A percentile compares a stretch with the other conserved stretches of the same genome.
These are phyloP conservation scores for Alternaria conjuncta DNA, from an alignment of 2,329 filamentous ascomycete species.

Conservation along the genomic window DNA sequence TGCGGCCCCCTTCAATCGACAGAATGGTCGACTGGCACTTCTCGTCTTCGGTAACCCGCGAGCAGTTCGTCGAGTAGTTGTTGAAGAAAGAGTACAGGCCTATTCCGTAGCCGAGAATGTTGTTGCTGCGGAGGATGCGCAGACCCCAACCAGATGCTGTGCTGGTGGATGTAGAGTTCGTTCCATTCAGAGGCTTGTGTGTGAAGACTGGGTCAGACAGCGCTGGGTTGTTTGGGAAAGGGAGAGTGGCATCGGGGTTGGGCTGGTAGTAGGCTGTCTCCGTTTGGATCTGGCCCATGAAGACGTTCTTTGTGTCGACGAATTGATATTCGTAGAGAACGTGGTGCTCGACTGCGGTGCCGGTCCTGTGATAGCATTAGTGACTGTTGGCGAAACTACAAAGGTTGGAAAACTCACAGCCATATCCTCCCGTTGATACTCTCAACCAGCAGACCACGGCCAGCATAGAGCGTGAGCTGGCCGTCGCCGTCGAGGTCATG, in stretches of 20 bases:
- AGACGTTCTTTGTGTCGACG: conserved; percentile 76
- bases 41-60: conserved; percentile 31
- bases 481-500: conserved; percentile 72
- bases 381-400: conserved; percentile 32
- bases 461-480: conserved; percentile 85
- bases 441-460: conserved; percentile 80
- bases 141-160: conserved; percentile 67
- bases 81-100: conserved; percentile 74
- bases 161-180: conserved; percentile 22
- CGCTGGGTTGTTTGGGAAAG: conserved; percentile 65
- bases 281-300: conserved; percentile 83
- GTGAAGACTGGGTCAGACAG: conserved; percentile 74
- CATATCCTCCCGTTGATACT: conserved; percentile 47
- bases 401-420: conserved; percentile 65
- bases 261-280: conserved; percentile 88
- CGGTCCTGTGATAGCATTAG: conserved; percentile 57
- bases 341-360: conserved; percentile 69
- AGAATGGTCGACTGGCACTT: conserved; percentile 59
- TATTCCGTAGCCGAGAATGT: conserved; percentile 66
- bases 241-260: conserved; percentile 74
- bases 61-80: conserved; percentile 60
- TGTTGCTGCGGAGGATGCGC: conserved; percentile 62
- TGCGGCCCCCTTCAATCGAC: conserved; percentile 52
- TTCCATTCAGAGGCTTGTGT: neutral
- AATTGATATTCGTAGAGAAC: conserved; percentile 83